These are phyloP conservation scores for Didymella arachidicola DNA, from an alignment of 2,329 filamentous ascomycete species.

Conservation along the genomic window DNA sequence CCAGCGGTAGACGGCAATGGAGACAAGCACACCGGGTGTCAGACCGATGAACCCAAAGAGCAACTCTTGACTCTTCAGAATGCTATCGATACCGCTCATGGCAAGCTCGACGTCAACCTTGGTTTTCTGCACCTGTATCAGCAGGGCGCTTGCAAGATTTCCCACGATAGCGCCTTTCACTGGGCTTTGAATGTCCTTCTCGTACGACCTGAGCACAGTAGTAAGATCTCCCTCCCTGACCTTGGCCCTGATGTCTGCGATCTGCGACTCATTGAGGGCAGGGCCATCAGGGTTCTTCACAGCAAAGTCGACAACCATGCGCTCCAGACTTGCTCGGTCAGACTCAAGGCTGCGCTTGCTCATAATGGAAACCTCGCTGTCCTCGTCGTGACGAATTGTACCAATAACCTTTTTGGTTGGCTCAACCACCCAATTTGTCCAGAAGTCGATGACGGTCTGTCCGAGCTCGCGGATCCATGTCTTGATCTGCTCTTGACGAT, in stretches of 20 bases:
- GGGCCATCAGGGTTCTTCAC: conserved; percentile 76
- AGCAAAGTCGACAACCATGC: conserved; percentile 98
- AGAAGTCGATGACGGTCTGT: conserved; percentile 83
- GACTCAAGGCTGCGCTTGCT: conserved; percentile 90
- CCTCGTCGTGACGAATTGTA: conserved; percentile 91
- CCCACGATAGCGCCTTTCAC: conserved; percentile 83
- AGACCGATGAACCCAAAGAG: conserved; percentile 96
- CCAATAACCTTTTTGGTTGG: conserved; percentile 82
- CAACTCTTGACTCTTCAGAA: conserved; percentile 94
- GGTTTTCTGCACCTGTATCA: conserved; percentile 98
- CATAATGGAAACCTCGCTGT: conserved; percentile 95
- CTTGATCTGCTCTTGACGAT: conserved; percentile 76
- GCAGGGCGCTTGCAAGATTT: conserved; percentile 84
- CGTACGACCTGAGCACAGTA: conserved; percentile 87
- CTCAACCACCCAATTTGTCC: conserved; percentile 94
- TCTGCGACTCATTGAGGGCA: conserved; percentile 70
- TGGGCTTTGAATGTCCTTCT: conserved; percentile 83
- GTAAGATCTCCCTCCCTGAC: conserved; percentile 94
- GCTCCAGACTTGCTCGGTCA: conserved; percentile 88
- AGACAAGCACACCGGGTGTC: conserved; percentile 90
- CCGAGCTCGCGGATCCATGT: conserved; percentile 83
- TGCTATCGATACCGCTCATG: conserved; percentile 91
- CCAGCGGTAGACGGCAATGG: conserved; percentile 76
- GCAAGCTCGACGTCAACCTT: conserved; percentile 98
- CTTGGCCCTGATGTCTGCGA: conserved; percentile 76